A percentile compares a stretch with the other conserved stretches of the same genome.
phyloP scores from a whole-genome alignment of 805 yeast species.

The Metschnikowia kunwiensis region DNA sequence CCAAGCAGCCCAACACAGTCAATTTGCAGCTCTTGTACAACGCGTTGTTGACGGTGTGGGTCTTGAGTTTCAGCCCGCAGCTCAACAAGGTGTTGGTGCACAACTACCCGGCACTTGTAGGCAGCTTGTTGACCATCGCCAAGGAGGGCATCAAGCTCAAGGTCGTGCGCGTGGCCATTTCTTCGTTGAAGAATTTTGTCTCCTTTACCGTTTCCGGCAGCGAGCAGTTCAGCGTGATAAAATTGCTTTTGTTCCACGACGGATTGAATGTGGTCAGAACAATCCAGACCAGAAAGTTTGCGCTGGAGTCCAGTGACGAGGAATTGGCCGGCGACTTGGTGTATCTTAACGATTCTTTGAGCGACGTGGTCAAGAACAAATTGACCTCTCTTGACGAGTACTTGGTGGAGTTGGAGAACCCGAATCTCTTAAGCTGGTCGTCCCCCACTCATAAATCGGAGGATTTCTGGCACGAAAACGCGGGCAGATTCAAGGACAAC shows the following conservation, averaged over 20 bases:
- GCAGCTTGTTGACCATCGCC: conserved; percentile 52
- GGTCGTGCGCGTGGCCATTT: conserved; percentile 78
- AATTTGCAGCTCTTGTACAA: conserved; percentile 84
- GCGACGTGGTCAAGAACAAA: conserved; percentile 62
- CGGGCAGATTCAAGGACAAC: conserved; percentile 68
- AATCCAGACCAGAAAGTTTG: conserved; percentile 84
- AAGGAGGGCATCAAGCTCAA: conserved; percentile 89
- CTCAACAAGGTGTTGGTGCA: conserved; percentile 48
- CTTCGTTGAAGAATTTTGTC: conserved; percentile 64
- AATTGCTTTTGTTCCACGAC: conserved; percentile 70
- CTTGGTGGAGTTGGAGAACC: conserved; percentile 75
- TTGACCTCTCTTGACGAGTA: conserved; percentile 94
- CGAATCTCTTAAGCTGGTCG: conserved; percentile 66
- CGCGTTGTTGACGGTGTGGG: conserved; percentile 76
- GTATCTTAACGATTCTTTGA: conserved; percentile 55
- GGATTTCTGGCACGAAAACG: conserved; percentile 88
- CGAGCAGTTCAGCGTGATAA: conserved; percentile 49
- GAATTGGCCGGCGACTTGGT: conserved; percentile 76
- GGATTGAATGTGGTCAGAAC: conserved; percentile 67
- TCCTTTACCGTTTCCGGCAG: conserved; percentile 26
- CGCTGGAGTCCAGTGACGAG: conserved; percentile 63
- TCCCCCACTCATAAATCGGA: conserved; percentile 89
- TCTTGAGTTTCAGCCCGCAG: conserved; percentile 67
- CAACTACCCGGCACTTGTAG: conserved; percentile 54
- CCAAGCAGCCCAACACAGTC: conserved; percentile 35